Evolutionary conservation across 768 basidiomycete species (phyloP).

Genomic region (Rickenella mellea): DNA sequence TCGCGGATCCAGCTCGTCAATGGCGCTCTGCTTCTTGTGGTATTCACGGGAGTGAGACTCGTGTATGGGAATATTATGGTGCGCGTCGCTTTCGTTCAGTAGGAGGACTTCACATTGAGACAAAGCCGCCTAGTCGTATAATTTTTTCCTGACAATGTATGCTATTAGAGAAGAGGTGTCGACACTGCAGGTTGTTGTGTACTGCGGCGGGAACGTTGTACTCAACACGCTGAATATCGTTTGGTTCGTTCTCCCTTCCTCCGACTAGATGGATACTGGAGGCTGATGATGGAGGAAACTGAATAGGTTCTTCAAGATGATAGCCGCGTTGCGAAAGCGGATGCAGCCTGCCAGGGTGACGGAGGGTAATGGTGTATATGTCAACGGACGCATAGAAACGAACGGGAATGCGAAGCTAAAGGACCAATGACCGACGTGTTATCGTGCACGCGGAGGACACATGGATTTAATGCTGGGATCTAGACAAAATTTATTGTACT

Average conservation of each 20-base stretch:
- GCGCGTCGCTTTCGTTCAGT: conserved; percentile 5
- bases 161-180: conserved; percentile 47
- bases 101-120: background rate
- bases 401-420: background rate
- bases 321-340: conserved; percentile 51
- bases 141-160: conserved; percentile 55
- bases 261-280: too few relatives aligned
- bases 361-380: conserved; percentile 5
- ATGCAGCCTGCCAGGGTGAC: conserved; percentile 25
- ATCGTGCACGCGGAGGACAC: background rate
- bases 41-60: conserved; percentile 66
- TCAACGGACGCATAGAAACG: conserved; percentile 4
- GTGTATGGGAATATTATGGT: conserved; percentile 54
- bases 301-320: conserved; percentile 68
- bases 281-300: too few relatives aligned
- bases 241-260: conserved; percentile 37
- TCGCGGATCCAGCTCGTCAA: conserved; percentile 60
- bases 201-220: conserved; percentile 49
- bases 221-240: conserved; percentile 71
- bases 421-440: background rate
- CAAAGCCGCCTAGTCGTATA: conserved; percentile 38
- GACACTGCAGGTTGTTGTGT: conserved; percentile 33
- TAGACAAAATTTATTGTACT: too few relatives aligned
- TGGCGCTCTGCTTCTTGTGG: conserved; percentile 51
- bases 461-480: too few relatives aligned